phyloP scores from a whole-genome alignment of 2,329 filamentous ascomycete genomes.

The Monilinia fructicola region DNA sequence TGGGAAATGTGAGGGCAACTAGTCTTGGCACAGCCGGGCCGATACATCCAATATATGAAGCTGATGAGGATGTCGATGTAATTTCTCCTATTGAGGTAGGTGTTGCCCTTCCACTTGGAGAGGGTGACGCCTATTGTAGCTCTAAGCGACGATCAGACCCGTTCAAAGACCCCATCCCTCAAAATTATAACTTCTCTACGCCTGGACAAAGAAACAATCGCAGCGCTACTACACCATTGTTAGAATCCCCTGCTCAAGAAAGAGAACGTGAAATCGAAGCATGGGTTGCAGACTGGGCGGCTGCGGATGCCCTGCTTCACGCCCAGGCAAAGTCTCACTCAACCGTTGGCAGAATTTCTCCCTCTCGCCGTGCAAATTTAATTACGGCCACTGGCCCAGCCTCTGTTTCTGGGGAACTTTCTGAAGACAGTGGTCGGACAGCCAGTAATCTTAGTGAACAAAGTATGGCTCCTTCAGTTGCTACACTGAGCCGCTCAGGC shows the following conservation, averaged over 20 bases:
- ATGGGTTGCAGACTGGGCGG: slow-evolving; percentile 43
- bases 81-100: slow-evolving; percentile 29
- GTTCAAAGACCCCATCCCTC: slow-evolving; percentile 35
- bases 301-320: slow-evolving; percentile 39
- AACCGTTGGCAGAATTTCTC: slow-evolving; percentile 37
- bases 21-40: slow-evolving; percentile 50
- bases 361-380: slow-evolving; percentile 37
- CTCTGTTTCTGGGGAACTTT: slow-evolving; percentile 32
- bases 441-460: slow-evolving; percentile 41
- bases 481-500: slow-evolving; percentile 35
- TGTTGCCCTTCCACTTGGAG: slow-evolving; percentile 28
- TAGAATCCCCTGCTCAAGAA: slow-evolving; percentile 35
- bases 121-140: slow-evolving; percentile 18
- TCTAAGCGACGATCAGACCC: slow-evolving; percentile 35
- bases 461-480: slow-evolving; percentile 33
- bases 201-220: slow-evolving; percentile 22
- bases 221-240: slow-evolving; percentile 27
- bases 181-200: slow-evolving; percentile 22
- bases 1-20: slow-evolving; percentile 45
- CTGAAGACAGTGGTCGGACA: slow-evolving; percentile 39
- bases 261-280: slow-evolving; percentile 40
- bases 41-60: slow-evolving; percentile 65
- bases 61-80: slow-evolving; percentile 49
- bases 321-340: slow-evolving; percentile 38
- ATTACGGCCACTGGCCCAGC: slow-evolving; percentile 32